phyloP scores from a whole-genome alignment of 2,329 filamentous ascomycete genomes.

The Neocatenulostroma microsporum region DNA sequence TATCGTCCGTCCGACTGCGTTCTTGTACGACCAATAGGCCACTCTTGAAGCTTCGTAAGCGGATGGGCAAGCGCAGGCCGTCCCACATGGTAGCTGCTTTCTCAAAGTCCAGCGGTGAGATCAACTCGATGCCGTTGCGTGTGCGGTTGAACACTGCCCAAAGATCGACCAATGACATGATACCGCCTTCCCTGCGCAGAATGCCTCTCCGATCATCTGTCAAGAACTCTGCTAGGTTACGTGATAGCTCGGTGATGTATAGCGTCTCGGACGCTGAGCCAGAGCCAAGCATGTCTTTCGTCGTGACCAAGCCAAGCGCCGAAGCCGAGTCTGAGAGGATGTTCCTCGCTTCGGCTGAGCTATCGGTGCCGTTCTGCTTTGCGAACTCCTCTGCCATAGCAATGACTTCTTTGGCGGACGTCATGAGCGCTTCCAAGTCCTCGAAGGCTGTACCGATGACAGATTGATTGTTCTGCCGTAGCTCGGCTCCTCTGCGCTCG shows the following conservation, averaged over 20 bases:
- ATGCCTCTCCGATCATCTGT: slow-evolving; percentile 77
- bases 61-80: slow-evolving; percentile 73
- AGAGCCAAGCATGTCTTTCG: slow-evolving; percentile 85
- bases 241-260: slow-evolving; percentile 79
- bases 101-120: slow-evolving; percentile 85
- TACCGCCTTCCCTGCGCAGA: slow-evolving; percentile 71
- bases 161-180: slow-evolving; percentile 80
- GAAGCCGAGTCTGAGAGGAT: slow-evolving; percentile 74
- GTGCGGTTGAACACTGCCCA: slow-evolving; percentile 95
- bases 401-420: slow-evolving; percentile 91
- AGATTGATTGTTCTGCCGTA: slow-evolving; percentile 85
- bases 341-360: slow-evolving; percentile 57
- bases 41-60: slow-evolving; percentile 81
- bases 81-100: slow-evolving; percentile 87
- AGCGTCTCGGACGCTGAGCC: slow-evolving; percentile 67
- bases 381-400: slow-evolving; percentile 85
- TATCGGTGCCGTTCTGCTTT: slow-evolving; percentile 47
- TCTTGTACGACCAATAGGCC: slow-evolving; percentile 92
- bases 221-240: slow-evolving; percentile 80
- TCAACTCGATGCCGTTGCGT: slow-evolving; percentile 85
- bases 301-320: slow-evolving; percentile 82
- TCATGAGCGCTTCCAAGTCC: slow-evolving; percentile 93
- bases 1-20: slow-evolving; percentile 80
- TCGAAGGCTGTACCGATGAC: slow-evolving; percentile 93
- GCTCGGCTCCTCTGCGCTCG: slow-evolving; percentile 74